These are phyloP conservation scores for Phoenix dactylifera DNA, from an alignment of 176 grass and related monocot species.

Conservation along the genomic window DNA sequence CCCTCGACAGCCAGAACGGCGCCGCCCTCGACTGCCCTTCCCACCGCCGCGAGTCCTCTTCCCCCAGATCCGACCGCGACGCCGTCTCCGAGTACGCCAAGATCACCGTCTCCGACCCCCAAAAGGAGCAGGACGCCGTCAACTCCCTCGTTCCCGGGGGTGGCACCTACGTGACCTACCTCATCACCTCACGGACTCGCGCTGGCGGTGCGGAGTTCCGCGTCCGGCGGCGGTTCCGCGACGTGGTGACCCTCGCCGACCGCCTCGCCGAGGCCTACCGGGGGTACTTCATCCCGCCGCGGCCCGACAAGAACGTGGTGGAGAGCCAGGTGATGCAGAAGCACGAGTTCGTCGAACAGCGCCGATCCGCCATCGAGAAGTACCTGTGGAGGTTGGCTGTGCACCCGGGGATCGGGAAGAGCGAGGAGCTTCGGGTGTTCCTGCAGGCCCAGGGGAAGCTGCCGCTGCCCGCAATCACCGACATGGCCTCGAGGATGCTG, in stretches of 20 bases:
- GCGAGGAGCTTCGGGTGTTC: slow-evolving; percentile 86
- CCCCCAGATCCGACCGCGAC: slow-evolving; percentile 46
- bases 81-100: slow-evolving; percentile 44
- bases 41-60: slow-evolving; percentile 1
- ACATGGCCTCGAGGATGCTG: slow-evolving; percentile 81
- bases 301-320: slow-evolving; percentile 86
- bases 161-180: slow-evolving; percentile 72
- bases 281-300: slow-evolving; percentile 69
- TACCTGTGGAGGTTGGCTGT: slow-evolving; percentile 75
- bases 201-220: slow-evolving; percentile 22
- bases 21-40: slow-evolving; percentile 5
- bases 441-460: slow-evolving; percentile 80
- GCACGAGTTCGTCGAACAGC: slow-evolving; percentile 77
- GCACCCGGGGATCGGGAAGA: slow-evolving; percentile 64
- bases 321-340: slow-evolving; percentile 98
- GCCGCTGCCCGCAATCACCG: slow-evolving; percentile 67
- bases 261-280: slow-evolving; percentile 80
- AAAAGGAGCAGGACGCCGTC: slow-evolving; percentile 50
- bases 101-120: slow-evolving; percentile 69
- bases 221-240: slow-evolving; percentile 86
- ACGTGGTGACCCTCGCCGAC: slow-evolving; percentile 89
- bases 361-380: slow-evolving; percentile 53
- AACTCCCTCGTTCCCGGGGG: slow-evolving; percentile 52
- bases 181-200: slow-evolving; percentile 44
- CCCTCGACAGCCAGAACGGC: slow-evolving; percentile 41